These are phyloP conservation scores for Tuber melanosporum DNA, from an alignment of 495 filamentous ascomycete genomes.

Conservation along the genomic window DNA sequence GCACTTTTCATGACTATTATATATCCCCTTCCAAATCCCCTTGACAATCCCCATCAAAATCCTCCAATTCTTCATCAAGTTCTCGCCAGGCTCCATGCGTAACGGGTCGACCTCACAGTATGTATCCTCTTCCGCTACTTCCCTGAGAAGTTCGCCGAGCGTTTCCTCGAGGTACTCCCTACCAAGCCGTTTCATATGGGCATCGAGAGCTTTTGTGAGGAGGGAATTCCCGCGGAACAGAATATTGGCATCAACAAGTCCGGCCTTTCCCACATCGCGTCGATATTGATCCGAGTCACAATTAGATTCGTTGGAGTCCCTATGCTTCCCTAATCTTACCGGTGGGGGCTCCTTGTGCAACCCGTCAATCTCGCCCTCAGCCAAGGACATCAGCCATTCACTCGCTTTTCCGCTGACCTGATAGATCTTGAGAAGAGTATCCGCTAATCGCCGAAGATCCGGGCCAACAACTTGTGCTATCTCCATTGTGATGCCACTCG, in stretches of 20 bases:
- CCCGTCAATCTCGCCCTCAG: conserved; percentile 96
- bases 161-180: conserved; percentile 90
- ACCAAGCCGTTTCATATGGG: conserved; percentile 89
- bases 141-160: conserved; percentile 71
- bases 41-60: conserved; percentile 68
- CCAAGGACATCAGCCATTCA: conserved; percentile 87
- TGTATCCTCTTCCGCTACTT: conserved; percentile 80
- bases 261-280: conserved; percentile 58
- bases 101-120: conserved; percentile 94
- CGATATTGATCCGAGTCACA: conserved; percentile 42
- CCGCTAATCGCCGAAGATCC: conserved; percentile 70
- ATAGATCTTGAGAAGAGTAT: conserved; percentile 86
- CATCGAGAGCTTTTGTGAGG: conserved; percentile 86
- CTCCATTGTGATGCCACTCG: conserved; percentile 72
- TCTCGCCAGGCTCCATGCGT: conserved; percentile 61
- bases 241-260: conserved; percentile 78
- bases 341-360: conserved; percentile 68
- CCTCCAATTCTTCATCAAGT: conserved; percentile 77
- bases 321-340: conserved; percentile 22
- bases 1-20: conserved; percentile 62
- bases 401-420: conserved; percentile 84
- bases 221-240: conserved; percentile 94
- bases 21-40: conserved; percentile 77
- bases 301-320: conserved; percentile 31
- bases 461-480: conserved; percentile 73